phyloP scores from a whole-genome alignment of 2,329 filamentous ascomycete genomes.

The Penicillium sp. region DNA sequence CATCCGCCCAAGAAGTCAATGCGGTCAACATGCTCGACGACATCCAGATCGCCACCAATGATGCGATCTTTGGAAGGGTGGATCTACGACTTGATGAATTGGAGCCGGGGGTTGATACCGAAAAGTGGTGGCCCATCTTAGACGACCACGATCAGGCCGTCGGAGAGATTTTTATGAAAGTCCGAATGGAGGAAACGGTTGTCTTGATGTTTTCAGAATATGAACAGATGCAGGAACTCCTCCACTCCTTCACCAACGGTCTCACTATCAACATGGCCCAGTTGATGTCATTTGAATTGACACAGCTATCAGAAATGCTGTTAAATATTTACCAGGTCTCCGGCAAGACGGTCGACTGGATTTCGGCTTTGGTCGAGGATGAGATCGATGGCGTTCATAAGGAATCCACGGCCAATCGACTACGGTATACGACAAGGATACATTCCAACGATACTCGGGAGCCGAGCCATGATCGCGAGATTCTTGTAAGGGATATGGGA shows the following conservation, averaged over 20 bases:
- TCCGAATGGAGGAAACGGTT: constrained; percentile 84
- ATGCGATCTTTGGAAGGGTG: constrained; percentile 61
- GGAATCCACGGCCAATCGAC: constrained; percentile 70
- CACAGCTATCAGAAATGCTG: constrained; percentile 80
- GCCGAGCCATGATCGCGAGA: constrained; percentile 59
- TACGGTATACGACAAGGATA: constrained; percentile 66
- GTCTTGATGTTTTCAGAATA: constrained; percentile 89
- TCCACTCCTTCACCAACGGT: constrained; percentile 82
- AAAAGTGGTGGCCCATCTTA: constrained; percentile 84
- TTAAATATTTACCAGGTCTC: constrained; percentile 96
- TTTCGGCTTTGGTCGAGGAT: constrained; percentile 90
- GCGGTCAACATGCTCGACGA: constrained; percentile 48
- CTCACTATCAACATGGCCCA: constrained; percentile 84
- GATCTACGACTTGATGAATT: constrained; percentile 81
- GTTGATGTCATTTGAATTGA: constrained; percentile 75
- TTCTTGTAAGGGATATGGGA: constrained; percentile 66
- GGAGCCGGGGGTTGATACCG: constrained; percentile 75
- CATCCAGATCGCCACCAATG: constrained; percentile 53
- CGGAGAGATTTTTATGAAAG: constrained; percentile 81
- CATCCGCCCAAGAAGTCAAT: constrained; percentile 45
- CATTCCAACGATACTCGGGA: constrained; percentile 65
- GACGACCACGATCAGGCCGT: constrained; percentile 77
- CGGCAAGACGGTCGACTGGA: constrained; percentile 81
- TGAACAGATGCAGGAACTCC: constrained; percentile 75
- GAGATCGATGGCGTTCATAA: constrained; percentile 93